These are phyloP conservation scores for Abelmoschus esculentus DNA, from an alignment of 345 rosid genomes.

Conservation along the genomic window DNA sequence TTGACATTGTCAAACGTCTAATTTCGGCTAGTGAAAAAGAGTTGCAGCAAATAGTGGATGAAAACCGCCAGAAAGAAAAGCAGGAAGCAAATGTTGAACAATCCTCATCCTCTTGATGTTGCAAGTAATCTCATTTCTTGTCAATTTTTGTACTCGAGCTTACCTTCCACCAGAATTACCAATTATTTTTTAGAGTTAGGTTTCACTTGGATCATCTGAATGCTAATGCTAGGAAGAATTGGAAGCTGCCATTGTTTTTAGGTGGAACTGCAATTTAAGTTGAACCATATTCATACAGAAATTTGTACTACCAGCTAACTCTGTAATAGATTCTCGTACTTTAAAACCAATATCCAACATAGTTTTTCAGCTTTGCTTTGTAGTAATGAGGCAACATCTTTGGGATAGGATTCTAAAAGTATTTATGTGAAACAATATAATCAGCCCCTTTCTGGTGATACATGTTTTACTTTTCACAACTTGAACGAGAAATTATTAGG, in stretches of 20 bases:
- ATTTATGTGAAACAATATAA: too few relatives aligned
- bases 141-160: not conserved
- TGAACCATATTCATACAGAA: not conserved
- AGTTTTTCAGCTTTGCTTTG: too few relatives aligned
- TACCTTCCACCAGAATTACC: not conserved
- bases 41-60: constrained; percentile 60
- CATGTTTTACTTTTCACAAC: too few relatives aligned
- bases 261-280: not conserved
- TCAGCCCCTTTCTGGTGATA: too few relatives aligned
- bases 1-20: constrained; percentile 67
- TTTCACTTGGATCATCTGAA: not conserved
- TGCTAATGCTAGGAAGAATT: not conserved
- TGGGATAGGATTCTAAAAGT: too few relatives aligned
- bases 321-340: too few relatives aligned
- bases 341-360: too few relatives aligned
- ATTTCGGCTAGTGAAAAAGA: constrained; percentile 67
- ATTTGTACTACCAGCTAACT: too few relatives aligned
- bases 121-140: not conserved
- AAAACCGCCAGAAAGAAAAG: constrained; percentile 49
- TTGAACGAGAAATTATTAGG: too few relatives aligned
- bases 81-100: constrained; percentile 16
- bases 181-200: constrained; percentile 1
- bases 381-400: too few relatives aligned
- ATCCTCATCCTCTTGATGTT: not conserved
- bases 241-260: constrained; percentile 7